Conservation (phyloP, 495 filamentous ascomycete species). For the Hypoxylon fragiforme region DNA sequence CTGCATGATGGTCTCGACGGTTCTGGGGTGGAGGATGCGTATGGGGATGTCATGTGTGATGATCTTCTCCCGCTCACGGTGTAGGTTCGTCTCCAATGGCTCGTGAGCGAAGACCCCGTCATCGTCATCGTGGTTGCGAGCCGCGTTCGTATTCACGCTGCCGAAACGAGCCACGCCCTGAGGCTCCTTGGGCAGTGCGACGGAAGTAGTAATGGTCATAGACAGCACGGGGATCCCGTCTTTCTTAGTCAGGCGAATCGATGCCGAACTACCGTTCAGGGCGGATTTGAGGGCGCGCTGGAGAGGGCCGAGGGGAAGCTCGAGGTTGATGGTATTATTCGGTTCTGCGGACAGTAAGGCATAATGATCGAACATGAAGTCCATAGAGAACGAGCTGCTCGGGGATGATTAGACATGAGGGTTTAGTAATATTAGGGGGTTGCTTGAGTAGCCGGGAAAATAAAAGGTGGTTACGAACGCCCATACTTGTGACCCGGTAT, state of each 20-base stretch:
- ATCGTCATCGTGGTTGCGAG: conserved; percentile 35
- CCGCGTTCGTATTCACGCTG: conserved; percentile 19
- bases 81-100: conserved; percentile 51
- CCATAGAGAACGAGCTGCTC: conserved; percentile 58
- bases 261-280: conserved; percentile 70
- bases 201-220: conserved; percentile 77
- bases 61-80: conserved; percentile 73
- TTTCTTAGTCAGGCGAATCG: conserved; percentile 89
- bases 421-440: conserved; percentile 2
- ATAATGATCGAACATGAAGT: conserved; percentile 89
- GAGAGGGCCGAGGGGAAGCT: conserved; percentile 80
- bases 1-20: conserved; percentile 85
- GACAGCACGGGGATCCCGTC: conserved; percentile 80
- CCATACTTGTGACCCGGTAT: conserved; percentile 95
- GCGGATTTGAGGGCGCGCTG: conserved; percentile 87
- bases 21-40: conserved; percentile 75
- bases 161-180: conserved; percentile 33
- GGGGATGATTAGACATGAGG: too few species aligned
- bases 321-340: conserved; percentile 90
- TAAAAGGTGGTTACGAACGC: conserved; percentile 65
- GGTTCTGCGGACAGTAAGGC: conserved; percentile 77
- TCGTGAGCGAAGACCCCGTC: conserved; percentile 55
- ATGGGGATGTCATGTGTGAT: conserved; percentile 98
- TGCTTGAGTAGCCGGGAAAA: background rate
- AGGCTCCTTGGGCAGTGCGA: conserved; percentile 40